Evolutionary conservation across 2,329 filamentous ascomycete genomes (phyloP).

Genomic region (Trichoderma hamatum): DNA sequence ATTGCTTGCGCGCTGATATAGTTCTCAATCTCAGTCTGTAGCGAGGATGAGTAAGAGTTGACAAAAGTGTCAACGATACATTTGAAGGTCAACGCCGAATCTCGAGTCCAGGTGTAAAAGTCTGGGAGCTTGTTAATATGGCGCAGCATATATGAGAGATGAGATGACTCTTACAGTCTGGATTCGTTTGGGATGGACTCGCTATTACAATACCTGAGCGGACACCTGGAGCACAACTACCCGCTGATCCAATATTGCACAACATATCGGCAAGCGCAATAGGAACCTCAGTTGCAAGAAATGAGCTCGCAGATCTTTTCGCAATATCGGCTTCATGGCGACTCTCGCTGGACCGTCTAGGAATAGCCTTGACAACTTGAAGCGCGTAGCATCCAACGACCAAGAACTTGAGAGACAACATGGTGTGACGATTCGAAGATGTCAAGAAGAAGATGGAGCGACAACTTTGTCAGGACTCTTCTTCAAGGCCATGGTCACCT

Average conservation of each 20-base stretch:
- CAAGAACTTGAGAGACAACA: neutral
- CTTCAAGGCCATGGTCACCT: neutral
- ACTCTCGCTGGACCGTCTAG: neutral
- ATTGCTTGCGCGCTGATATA: constrained; percentile 69
- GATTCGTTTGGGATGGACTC: neutral
- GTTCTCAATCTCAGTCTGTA: constrained; percentile 66
- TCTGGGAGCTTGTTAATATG: neutral
- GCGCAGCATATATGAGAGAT: neutral
- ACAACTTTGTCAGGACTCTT: neutral
- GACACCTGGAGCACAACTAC: neutral
- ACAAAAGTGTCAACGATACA: neutral
- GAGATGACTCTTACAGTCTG: neutral
- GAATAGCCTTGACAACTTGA: neutral
- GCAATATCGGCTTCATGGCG: neutral
- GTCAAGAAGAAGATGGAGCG: neutral
- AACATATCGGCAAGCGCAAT: neutral
- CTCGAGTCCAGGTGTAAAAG: neutral
- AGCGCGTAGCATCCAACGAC: neutral
- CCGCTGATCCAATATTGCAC: neutral
- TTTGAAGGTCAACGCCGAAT: neutral
- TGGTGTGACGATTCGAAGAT: neutral
- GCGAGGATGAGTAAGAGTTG: constrained; percentile 32
- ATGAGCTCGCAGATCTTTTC: neutral
- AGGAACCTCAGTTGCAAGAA: neutral
- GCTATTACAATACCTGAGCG: neutral